Conservation (phyloP, 2,329 filamentous ascomycete genomes). For the Stagonosporopsis cucurbitacearum region DNA sequence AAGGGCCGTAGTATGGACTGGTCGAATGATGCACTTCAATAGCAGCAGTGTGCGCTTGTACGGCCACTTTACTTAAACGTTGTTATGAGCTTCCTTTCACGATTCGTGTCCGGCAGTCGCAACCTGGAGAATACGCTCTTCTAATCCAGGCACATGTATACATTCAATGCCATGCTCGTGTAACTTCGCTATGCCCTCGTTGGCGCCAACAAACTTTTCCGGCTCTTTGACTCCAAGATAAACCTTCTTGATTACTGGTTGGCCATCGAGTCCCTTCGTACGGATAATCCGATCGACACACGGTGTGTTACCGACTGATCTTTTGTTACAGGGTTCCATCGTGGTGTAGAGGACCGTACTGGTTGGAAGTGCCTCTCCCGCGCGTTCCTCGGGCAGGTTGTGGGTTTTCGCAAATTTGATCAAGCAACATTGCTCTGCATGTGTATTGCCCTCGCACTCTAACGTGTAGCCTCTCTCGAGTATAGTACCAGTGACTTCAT, state of each 20-base stretch:
- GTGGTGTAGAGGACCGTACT: conserved; percentile 82
- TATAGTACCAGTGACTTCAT: conserved; percentile 62
- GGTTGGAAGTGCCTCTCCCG: conserved; percentile 60
- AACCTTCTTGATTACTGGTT: conserved; percentile 72
- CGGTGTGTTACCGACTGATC: conserved; percentile 75
- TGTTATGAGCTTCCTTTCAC: conserved; percentile 2
- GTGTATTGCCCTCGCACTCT: conserved; percentile 90
- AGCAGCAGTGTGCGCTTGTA: background rate
- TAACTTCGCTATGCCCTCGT: conserved; percentile 74
- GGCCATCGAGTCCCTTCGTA: conserved; percentile 53
- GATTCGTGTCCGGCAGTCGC: conserved; percentile 80
- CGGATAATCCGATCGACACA: conserved; percentile 80
- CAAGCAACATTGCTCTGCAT: conserved; percentile 93
- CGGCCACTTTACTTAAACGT: background rate
- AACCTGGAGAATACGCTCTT: conserved; percentile 79
- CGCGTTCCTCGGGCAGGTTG: conserved; percentile 58
- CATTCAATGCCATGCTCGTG: conserved; percentile 76
- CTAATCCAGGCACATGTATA: conserved; percentile 74
- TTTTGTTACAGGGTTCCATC: conserved; percentile 81
- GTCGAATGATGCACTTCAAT: background rate
- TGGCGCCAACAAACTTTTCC: conserved; percentile 84
- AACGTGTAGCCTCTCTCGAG: conserved; percentile 88
- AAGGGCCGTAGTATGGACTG: background rate
- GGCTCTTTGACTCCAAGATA: conserved; percentile 91
- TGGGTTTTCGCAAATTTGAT: conserved; percentile 65